These are phyloP conservation scores for Scutellaria galericulata DNA, from an alignment of 257 asterid genomes.

Conservation along the genomic window DNA sequence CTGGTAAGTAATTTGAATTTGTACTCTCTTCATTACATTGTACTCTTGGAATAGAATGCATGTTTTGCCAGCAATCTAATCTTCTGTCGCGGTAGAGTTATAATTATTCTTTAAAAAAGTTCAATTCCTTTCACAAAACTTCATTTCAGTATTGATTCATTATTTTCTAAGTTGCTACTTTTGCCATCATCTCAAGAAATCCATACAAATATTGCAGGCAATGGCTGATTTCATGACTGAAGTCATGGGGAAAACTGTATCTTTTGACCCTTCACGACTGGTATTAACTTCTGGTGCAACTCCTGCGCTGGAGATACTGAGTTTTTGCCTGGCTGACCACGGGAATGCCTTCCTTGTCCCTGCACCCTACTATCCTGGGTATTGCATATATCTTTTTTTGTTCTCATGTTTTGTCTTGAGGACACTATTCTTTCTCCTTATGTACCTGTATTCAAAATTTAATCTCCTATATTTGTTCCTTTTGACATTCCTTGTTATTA, in stretches of 20 bases:
- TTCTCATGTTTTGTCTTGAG: slow-evolving; percentile 18
- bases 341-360: slow-evolving; percentile 97
- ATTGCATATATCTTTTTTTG: slow-evolving; percentile 18
- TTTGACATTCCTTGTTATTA: slow-evolving; percentile 8
- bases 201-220: slow-evolving; percentile 56
- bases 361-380: slow-evolving; percentile 97
- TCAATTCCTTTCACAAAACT: not conserved
- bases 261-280: slow-evolving; percentile 74
- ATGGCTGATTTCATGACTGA: slow-evolving; percentile 90
- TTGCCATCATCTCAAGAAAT: slow-evolving; percentile 31
- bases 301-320: slow-evolving; percentile 86
- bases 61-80: slow-evolving; percentile 11
- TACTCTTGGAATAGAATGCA: slow-evolving; percentile 2
- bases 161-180: not conserved
- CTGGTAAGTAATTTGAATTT: slow-evolving; percentile 20
- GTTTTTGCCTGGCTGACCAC: slow-evolving; percentile 89
- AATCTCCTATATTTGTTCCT: slow-evolving; percentile 14
- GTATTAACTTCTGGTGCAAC: slow-evolving; percentile 88
- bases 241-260: slow-evolving; percentile 67
- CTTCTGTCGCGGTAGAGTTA: slow-evolving; percentile 18
- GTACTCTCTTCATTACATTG: slow-evolving; percentile 15
- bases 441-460: not conserved
- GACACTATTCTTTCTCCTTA: slow-evolving; percentile 17
- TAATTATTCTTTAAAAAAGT: slow-evolving; percentile 3
- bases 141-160: not conserved